phyloP scores from a whole-genome alignment of 169 alveolate species.

The Babesia microti region DNA sequence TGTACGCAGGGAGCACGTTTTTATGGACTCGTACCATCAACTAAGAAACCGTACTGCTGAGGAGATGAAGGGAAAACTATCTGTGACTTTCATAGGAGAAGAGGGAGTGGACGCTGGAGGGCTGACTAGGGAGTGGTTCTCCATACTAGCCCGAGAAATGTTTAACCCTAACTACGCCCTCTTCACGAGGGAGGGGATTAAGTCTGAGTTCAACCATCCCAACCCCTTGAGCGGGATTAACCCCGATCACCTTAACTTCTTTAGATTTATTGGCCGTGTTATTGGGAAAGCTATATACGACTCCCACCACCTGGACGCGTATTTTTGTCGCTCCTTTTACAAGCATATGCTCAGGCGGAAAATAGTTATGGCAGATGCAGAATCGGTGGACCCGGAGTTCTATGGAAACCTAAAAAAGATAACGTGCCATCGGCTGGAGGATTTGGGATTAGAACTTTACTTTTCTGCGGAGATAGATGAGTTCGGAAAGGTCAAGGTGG shows the following conservation, averaged over 20 bases:
- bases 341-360: constrained; percentile 93
- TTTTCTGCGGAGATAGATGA: constrained; percentile 85
- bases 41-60: constrained; percentile 77
- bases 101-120: constrained; percentile 99
- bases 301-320: constrained; percentile 91
- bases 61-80: constrained; percentile 86
- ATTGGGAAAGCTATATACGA: constrained; percentile 96
- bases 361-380: constrained; percentile 91
- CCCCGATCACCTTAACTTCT: constrained; percentile 89
- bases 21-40: constrained; percentile 86
- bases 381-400: constrained; percentile 93
- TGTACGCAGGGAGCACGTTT: constrained; percentile 88
- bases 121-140: constrained; percentile 96
- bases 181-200: constrained; percentile 77
- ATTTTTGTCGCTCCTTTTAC: constrained; percentile 93
- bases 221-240: constrained; percentile 86
- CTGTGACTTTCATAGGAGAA: constrained; percentile 89
- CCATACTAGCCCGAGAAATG: constrained; percentile 91
- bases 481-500: constrained; percentile 83
- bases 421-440: constrained; percentile 81
- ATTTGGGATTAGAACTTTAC: constrained; percentile 73
- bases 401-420: constrained; percentile 88
- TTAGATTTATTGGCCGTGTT: constrained; percentile 96
- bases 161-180: constrained; percentile 95
- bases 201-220: constrained; percentile 88